Base-by-base conservation (phyloP, 345 rosid genomes). In the Raphanus raphanistrum region DNA sequence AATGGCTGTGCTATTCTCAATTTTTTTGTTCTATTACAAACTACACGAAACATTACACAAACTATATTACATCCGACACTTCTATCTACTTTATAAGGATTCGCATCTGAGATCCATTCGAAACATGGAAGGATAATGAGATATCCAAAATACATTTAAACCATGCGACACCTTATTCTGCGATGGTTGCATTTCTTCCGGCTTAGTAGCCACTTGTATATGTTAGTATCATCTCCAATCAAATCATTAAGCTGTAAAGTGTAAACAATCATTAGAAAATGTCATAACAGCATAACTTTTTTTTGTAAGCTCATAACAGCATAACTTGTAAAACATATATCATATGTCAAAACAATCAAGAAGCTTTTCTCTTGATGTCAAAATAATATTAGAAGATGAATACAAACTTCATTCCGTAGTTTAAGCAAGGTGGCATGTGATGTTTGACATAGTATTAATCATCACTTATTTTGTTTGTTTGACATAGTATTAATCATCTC, bases 361-460 rank as follows among this genome's bases (percentile, higher is more conserved):
- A 73, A 73, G 1, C 33, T 50, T 2, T 31, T 25, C 26, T 25
- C n/a, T 26, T 25, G 63, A 9, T 33, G 16, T 25, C 68, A 29
- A 48, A 21, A 66, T 4, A 38, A 29, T 27, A 3, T 13, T 29
- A 61, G 36, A 61, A 61, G 5, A 6, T 13, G 65, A 28, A 28
- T 12, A 60, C 10, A 31, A 31, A 10, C 25, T 8, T 9, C 9
- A 63, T 52, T n/a, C 62, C 72, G 72, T 60, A 58, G 81, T 57
- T 65, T 43, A 72, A 58, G 81, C 72, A 72, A 65, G 21, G 68
- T 71, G 72, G 68, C 81, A 78, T 73, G 73, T 72, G 77, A 71
- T 63, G 71, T 21, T 21, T 21, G 21, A 21, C 21, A 21, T 21
- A 21, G 21, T 21, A 21, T 21, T 21, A 21, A 21, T 21, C 21